phyloP scores from a whole-genome alignment of 257 asterid genomes.

The Prunella vulgaris region DNA sequence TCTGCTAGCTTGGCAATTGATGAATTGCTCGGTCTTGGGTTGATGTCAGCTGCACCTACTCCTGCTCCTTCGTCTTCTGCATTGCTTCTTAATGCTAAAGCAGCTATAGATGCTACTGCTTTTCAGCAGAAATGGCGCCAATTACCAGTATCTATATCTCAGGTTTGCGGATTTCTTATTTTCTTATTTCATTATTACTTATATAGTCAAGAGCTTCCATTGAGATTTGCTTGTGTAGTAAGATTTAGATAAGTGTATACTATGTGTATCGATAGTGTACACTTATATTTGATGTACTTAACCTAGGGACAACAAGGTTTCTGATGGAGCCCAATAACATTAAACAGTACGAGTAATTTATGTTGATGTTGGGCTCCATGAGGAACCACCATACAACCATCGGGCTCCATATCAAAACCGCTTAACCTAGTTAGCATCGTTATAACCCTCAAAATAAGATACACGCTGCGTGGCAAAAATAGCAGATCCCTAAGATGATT shows the following conservation, averaged over 20 bases:
- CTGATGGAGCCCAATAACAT: too few relatives aligned
- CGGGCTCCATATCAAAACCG: too few relatives aligned
- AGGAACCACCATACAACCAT: too few relatives aligned
- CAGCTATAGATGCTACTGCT: constrained; percentile 56
- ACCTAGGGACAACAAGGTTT: too few relatives aligned
- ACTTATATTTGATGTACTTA: background rate
- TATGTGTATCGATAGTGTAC: background rate
- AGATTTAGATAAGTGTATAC: background rate
- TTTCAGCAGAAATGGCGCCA: constrained; percentile 99
- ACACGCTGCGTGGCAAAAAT: background rate
- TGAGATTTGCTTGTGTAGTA: background rate
- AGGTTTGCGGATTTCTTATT: constrained; percentile 38
- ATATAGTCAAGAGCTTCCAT: background rate
- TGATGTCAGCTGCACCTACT: constrained; percentile 49
- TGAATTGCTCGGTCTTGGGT: constrained; percentile 82
- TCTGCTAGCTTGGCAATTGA: constrained; percentile 67
- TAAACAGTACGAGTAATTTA: too few relatives aligned
- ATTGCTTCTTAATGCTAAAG: constrained; percentile 69
- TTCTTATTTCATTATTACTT: background rate
- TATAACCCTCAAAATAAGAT: background rate
- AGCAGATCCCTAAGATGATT: background rate
- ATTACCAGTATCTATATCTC: constrained; percentile 58
- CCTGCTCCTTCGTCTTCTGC: constrained; percentile 50
- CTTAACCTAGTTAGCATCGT: background rate
- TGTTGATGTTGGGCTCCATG: too few relatives aligned